Percentiles rank a stretch among this genome's conserved stretches.
Conservation (phyloP, 176 grass and related monocot genomes). For the Melocanna baccifera region DNA sequence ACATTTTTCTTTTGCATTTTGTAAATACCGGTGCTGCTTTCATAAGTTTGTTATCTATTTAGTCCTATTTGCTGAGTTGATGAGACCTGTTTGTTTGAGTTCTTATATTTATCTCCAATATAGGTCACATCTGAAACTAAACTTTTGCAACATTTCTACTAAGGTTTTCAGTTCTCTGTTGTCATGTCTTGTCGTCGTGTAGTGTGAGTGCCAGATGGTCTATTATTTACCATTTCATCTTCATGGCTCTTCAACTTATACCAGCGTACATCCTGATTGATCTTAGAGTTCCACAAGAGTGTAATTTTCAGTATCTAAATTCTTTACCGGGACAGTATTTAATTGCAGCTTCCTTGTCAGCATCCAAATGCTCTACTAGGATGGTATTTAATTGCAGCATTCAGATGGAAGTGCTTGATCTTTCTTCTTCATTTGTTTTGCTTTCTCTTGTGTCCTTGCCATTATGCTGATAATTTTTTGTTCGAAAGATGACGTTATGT, state of each 20-base stretch:
- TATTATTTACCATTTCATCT: neutral
- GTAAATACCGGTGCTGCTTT: neutral
- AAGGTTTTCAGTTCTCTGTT: neutral
- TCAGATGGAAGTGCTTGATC: neutral
- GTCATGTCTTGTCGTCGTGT: neutral
- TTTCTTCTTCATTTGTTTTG: neutral
- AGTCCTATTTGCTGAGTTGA: neutral
- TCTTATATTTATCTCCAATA: neutral
- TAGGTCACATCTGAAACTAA: neutral
- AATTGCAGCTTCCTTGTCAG: neutral
- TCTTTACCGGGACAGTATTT: neutral
- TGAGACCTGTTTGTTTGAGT: neutral
- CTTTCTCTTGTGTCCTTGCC: neutral
- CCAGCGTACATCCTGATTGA: neutral
- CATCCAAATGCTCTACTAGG: neutral
- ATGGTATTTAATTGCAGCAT: neutral
- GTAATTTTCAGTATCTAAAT: neutral
- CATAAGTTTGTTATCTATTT: neutral
- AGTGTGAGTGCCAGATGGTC: neutral
- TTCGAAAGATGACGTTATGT: neutral
- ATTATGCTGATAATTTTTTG: neutral
- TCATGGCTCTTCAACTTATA: neutral
- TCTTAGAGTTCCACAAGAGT: neutral
- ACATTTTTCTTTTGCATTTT: neutral
- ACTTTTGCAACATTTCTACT: neutral